Evolutionary conservation across 352 stramenopile genomes (phyloP), one percentile per base, ranked within the genome.

Genomic region (Thraustochytrium sp.): DNA sequence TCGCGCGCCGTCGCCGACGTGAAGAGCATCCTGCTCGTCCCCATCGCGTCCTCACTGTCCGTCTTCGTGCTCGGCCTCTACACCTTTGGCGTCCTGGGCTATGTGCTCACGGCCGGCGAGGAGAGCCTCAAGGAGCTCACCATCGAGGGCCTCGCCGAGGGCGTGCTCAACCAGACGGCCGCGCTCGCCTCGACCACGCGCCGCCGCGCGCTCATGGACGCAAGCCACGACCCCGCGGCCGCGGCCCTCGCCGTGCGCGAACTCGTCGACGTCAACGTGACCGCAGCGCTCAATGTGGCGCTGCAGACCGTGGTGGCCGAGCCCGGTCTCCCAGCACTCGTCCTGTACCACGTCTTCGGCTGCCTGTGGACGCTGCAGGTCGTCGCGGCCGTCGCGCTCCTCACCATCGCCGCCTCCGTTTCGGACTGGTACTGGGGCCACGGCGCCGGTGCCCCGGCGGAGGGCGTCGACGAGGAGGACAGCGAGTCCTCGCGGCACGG

Each of bases 371-470:
- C 68, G 9, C 53, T 72, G 1, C 53, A 80, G 1, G 51, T 80
- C 44, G 63, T 80, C 34, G 31, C 26, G 9, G 68, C 21, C 18
- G 29, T 48, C 37, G 34, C 13, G 5, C 11, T 46, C 13, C 46
- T 80, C 46, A 80, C 68, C 0, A 80, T 80, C 4, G 76, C 68
- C 21, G 38, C n/a, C 13, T 18, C 68, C 11, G 51, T 80, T 13
- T 80, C 68, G 18, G 3, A 34, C 36, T 80, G 68, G 68, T 80
- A 80, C 38, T 80, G 68, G 68, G 23, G 48, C 13, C 21, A 42
- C 8, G 68, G 59, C 36, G 36, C 26, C 8, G 34, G 31, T 31
- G 42, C 23, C 59, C 13, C 40, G 16, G 16, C 59, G n/a, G 34
- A 49, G 26, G 18, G 36, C 34, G 40, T 34, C 59, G 9, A n/a